A percentile compares a stretch with the other conserved stretches of the same genome.
Conservation (phyloP, 2,329 filamentous ascomycete species). For the Colletotrichum trifolii region DNA sequence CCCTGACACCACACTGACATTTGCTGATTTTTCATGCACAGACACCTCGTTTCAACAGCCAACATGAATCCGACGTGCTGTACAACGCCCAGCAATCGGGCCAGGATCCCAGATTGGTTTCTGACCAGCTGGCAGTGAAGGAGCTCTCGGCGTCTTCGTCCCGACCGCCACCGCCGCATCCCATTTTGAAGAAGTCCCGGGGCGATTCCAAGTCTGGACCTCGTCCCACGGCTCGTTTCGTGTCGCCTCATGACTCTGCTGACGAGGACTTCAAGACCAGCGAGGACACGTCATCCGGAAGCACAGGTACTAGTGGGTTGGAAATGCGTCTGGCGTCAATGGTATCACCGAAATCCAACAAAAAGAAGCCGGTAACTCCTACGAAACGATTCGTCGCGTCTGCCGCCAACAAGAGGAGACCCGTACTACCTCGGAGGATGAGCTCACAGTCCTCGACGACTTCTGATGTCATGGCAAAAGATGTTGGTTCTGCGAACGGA, state of each 20-base stretch:
- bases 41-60: slow-evolving; percentile 35
- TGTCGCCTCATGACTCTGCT: slow-evolving; percentile 63
- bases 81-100: slow-evolving; percentile 30
- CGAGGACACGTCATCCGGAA: slow-evolving; percentile 54
- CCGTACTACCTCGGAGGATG: slow-evolving; percentile 56
- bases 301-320: slow-evolving; percentile 47
- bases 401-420: slow-evolving; percentile 56
- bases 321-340: slow-evolving; percentile 44
- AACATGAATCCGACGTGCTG: slow-evolving; percentile 34
- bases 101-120: slow-evolving; percentile 28
- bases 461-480: slow-evolving; percentile 48
- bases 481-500: slow-evolving; percentile 42
- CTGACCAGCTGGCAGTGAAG: slow-evolving; percentile 41
- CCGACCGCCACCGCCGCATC: slow-evolving; percentile 61
- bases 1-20: slow-evolving; percentile 10
- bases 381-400: slow-evolving; percentile 57
- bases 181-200: slow-evolving; percentile 70
- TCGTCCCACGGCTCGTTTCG: slow-evolving; percentile 70
- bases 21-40: slow-evolving; percentile 29
- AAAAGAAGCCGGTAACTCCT: slow-evolving; percentile 42
- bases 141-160: slow-evolving; percentile 53
- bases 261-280: slow-evolving; percentile 50
- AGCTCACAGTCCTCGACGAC: slow-evolving; percentile 59
- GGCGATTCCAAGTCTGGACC: slow-evolving; percentile 64
- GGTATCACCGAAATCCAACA: slow-evolving; percentile 40